Evolutionary conservation across 495 filamentous ascomycete genomes (phyloP), one percentile per base, ranked within the genome.

Genomic region (Talaromyces wortmannii): DNA sequence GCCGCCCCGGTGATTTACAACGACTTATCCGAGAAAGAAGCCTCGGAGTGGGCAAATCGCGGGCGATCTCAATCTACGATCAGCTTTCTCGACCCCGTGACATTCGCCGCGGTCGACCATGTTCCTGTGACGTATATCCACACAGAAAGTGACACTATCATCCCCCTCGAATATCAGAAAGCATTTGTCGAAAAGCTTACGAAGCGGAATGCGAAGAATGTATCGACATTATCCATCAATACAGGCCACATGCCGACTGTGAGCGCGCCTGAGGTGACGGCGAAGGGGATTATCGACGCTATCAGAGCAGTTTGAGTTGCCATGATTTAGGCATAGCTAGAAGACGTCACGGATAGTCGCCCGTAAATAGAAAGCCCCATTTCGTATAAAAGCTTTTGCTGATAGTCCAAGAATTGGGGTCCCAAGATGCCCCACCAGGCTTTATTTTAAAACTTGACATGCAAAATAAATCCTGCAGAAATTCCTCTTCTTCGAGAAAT

Each of bases 401-500:
- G n/a, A 52, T 52, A 7, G 42, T 43, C 50, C 50, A 52, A 7
- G 50, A n/a, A 52, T 30, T 52, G 12, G 50, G 50, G 40, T 52
- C 50, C 50, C 50, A 52, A n/a, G 50, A 18, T 13, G 36, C 17
- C 0, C 50, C 36, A 0, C 50, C 50, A 6, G 50, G 31, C 23
- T 52, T 52, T 32, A 52, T 52, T 18, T 52, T 12, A 36, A 52
- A 52, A 12, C 50, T 52, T 5, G 7, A 29, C 50, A 52, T 52
- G 18, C 50, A 52, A 11, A 52, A 52, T 7, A 52, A 6, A 52
- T 52, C 50, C 2, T 33, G 31, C 10, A 52, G 11, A 8, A 52
- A 52, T 2, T 52, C 50, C 23, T 52, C 50, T n/a, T 61, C 59
- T 29, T 58, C 50, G 11, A 61, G 48, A 29, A 48, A 23, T 30